Conservation (phyloP, 805 yeast species). For the Naumovozyma baii region DNA sequence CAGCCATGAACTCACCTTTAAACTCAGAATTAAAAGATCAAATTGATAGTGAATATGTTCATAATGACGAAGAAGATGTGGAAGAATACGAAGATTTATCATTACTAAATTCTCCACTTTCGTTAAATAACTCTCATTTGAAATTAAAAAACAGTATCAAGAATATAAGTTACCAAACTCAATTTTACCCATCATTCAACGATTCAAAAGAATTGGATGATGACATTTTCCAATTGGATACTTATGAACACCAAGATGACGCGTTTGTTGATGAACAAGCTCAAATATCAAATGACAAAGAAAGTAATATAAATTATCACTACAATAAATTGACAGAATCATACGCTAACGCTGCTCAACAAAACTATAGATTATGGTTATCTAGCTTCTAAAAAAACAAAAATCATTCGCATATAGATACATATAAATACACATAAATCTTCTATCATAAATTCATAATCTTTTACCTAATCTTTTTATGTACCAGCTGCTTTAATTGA, state of each 20-base stretch:
- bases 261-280: too few species aligned
- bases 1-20: conserved; percentile 9
- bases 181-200: too few species aligned
- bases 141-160: neutral
- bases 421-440: too few species aligned
- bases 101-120: conserved; percentile 1
- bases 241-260: neutral
- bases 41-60: conserved; percentile 6
- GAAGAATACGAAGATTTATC: conserved; percentile 2
- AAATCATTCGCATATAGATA: neutral
- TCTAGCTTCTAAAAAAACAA: conserved; percentile 7
- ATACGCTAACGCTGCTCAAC: conserved; percentile 23
- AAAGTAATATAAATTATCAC: too few species aligned
- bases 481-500: too few species aligned
- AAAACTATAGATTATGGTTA: conserved; percentile 26
- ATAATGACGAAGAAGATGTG: neutral
- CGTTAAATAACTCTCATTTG: neutral
- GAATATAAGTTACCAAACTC: too few species aligned
- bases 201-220: too few species aligned
- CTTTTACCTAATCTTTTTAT: too few species aligned
- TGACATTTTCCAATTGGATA: neutral
- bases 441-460: too few species aligned
- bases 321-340: conserved; percentile 10
- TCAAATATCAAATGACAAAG: too few species aligned
- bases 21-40: conserved; percentile 23